These are phyloP conservation scores for Hebeloma cylindrosporum DNA, from an alignment of 768 basidiomycete species.

Conservation along the genomic window DNA sequence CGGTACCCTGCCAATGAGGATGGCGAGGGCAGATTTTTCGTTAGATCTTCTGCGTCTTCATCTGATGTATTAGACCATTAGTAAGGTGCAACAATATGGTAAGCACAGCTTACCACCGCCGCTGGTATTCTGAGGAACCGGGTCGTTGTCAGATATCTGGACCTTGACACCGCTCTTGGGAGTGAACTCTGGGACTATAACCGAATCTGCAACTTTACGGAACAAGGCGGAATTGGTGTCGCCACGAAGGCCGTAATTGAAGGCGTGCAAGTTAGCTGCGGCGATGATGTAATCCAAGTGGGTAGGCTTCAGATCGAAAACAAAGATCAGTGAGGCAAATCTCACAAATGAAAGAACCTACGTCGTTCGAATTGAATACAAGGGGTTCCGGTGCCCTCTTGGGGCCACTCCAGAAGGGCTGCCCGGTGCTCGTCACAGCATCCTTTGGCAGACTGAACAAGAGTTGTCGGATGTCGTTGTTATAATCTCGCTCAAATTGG, in stretches of 20 bases:
- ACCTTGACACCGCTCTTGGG: slow-evolving; percentile 91
- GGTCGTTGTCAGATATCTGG: slow-evolving; percentile 91
- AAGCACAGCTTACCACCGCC: slow-evolving; percentile 32
- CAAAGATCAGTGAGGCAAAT: background rate
- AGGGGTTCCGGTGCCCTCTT: slow-evolving; percentile 95
- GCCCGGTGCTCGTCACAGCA: slow-evolving; percentile 84
- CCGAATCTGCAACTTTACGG: slow-evolving; percentile 79
- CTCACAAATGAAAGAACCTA: slow-evolving; percentile 40
- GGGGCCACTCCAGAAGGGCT: slow-evolving; percentile 99
- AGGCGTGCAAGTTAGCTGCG: slow-evolving; percentile 95
- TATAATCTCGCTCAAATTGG: slow-evolving; percentile 93
- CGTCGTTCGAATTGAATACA: slow-evolving; percentile 82
- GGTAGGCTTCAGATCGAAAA: slow-evolving; percentile 57
- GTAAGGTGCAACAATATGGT: background rate
- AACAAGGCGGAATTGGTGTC: slow-evolving; percentile 77
- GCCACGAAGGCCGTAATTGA: slow-evolving; percentile 95
- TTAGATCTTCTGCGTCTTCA: slow-evolving; percentile 55
- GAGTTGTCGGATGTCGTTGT: slow-evolving; percentile 90
- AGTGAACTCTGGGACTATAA: slow-evolving; percentile 89
- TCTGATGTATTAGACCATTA: slow-evolving; percentile 34
- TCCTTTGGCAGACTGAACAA: slow-evolving; percentile 95
- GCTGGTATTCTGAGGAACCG: slow-evolving; percentile 55
- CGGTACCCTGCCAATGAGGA: slow-evolving; percentile 96
- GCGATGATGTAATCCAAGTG: slow-evolving; percentile 90
- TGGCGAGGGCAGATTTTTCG: slow-evolving; percentile 78